phyloP scores from a whole-genome alignment of 192 early-diverging fungal species.

The Coemansia sp. region DNA sequence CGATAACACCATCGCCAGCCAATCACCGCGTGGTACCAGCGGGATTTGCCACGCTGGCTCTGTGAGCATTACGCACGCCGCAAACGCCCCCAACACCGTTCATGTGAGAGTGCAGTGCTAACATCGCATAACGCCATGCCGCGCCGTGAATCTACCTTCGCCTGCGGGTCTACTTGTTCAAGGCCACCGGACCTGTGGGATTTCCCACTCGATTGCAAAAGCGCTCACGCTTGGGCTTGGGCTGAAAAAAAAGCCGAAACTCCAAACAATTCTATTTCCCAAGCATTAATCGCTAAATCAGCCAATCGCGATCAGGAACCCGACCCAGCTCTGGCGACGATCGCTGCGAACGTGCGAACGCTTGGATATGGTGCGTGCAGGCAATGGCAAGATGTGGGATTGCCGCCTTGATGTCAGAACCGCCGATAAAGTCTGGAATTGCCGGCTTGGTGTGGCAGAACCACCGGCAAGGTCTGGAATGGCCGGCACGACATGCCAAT shows the following conservation, averaged over 20 bases:
- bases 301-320: not conserved
- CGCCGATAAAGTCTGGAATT: too few species aligned
- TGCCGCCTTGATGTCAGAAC: too few species aligned
- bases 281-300: not conserved
- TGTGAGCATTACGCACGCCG: not conserved
- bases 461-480: too few species aligned
- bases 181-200: not conserved
- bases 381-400: too few species aligned
- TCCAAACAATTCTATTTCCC: not conserved
- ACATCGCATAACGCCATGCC: not conserved
- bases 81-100: not conserved
- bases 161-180: too few species aligned
- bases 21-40: constrained; percentile 12
- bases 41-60: constrained; percentile 3
- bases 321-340: not conserved
- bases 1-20: constrained; percentile 24
- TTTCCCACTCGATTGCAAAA: too few species aligned
- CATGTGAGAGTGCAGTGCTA: not conserved
- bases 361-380: too few species aligned
- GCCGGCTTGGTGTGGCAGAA: not conserved
- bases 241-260: too few species aligned
- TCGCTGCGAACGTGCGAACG: not conserved
- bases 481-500: not conserved
- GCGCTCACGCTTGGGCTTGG: too few species aligned
- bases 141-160: not conserved